phyloP scores from a whole-genome alignment of 2,329 filamentous ascomycete genomes.

The Calonectria pteridis region DNA sequence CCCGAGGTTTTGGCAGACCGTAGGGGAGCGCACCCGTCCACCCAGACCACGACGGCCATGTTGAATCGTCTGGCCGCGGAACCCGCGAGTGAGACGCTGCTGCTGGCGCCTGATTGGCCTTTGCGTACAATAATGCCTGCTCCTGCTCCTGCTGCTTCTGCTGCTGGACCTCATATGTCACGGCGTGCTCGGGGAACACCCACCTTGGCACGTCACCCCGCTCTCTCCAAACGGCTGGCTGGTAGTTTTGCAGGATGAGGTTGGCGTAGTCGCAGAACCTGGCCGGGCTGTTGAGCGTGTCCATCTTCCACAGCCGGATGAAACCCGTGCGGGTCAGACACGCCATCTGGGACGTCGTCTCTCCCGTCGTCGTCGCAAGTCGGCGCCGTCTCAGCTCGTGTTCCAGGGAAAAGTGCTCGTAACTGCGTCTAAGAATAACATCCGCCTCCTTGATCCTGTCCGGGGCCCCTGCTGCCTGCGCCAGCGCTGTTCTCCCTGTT shows the following conservation, averaged over 20 bases:
- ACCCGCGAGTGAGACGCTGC: background rate
- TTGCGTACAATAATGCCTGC: background rate
- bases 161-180: slow-evolving; percentile 3
- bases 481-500: background rate
- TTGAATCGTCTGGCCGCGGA: background rate
- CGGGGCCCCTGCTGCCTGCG: background rate
- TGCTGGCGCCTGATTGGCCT: background rate
- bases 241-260: slow-evolving; percentile 16
- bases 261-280: background rate
- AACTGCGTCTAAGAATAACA: background rate
- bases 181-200: background rate
- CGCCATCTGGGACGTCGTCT: background rate
- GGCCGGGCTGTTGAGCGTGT: background rate
- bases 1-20: background rate
- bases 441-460: slow-evolving; percentile 7
- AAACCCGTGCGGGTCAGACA: slow-evolving; percentile 12
- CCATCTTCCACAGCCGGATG: slow-evolving; percentile 11
- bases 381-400: slow-evolving; percentile 5
- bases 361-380: background rate
- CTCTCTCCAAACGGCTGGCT: slow-evolving; percentile 8
- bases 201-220: slow-evolving; percentile 7
- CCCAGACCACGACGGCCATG: background rate
- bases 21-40: slow-evolving; percentile 6
- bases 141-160: background rate
- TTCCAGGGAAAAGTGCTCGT: background rate